Base-by-base conservation (phyloP, 495 filamentous ascomycete genomes). In the Staphylotrichum longicolle region DNA sequence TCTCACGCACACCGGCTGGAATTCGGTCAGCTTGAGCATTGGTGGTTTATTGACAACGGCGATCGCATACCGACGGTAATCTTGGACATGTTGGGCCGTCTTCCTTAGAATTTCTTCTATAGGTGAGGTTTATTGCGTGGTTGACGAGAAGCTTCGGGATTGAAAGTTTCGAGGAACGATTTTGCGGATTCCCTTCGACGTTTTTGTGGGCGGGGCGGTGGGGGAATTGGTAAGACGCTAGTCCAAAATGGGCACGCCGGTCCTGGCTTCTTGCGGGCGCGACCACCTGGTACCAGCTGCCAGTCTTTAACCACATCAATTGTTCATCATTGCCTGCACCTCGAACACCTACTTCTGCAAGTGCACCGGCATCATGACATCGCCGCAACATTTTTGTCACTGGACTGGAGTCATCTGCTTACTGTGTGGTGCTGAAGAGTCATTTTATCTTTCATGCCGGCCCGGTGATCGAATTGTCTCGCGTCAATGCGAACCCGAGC, bases 1-100 rank as follows among this genome's bases (percentile, higher is more conserved):
- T 92, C 74, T 86, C 80, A 85, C 93, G 92, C 85, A 96, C 92
- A 90, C 91, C 91, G 86, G 91, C 91, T 93, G 75, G 72, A 61
- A 62, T 61, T 30, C 41, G 47, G 65, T 66, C 47, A 67, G 64
- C 64, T 56, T 8, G 40, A 11, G 48, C 7, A 20, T 12, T n/a
- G 32, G 3, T 11, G 30, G 27, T 11, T 1, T 2, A 20, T 65
- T 8, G 34, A 41, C 33, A 51, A 44, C 42, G 44, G 49, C 4
- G 10, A 47, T 12, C 39, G 73, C 81, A 63, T 77, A 85, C 83
- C 84, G 84, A 87, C 85, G 82, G 85, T 83, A 75, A 87, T 87
- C 77, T 86, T 86, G 58, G 83, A 86, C 83, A 88, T 87, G 70
- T 78, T 85, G 73, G 56, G 68, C 70, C 70, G 73, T 70, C 73